Evolutionary conservation across 495 filamentous ascomycete species (phyloP), one percentile per base, ranked within the genome.

Genomic region (Glutinoglossum americanum): DNA sequence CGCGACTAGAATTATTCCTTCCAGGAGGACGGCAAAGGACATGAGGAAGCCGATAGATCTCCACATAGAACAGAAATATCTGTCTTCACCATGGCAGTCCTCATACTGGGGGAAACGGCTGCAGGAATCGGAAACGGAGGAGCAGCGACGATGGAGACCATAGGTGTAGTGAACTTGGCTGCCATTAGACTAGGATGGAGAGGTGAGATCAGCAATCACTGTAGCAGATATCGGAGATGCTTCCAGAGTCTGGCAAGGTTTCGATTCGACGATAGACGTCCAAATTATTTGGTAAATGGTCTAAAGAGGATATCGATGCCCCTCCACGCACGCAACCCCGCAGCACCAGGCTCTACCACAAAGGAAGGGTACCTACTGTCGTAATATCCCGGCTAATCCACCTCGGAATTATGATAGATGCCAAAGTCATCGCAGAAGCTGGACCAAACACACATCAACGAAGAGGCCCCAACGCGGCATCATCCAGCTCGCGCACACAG

Each of bases 61-160:
- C 90, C 90, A 97, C 78, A 93, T 84, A 60, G 79, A 83, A 70
- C 90, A 94, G 74, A 97, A 94, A 68, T 81, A 79, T 30, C 80
- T 76, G 64, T 85, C 77, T 51, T 73, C 72, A 62, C 77, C 80
- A 60, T 80, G 75, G 70, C 83, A 87, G 69, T 86, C 84, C 51
- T 78, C 73, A 59, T 74, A 70, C 59, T 72, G 69, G 8, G 82
- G 81, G 64, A 83, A 84, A 56, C 69, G 68, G 45, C 71, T 69
- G 68, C 80, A 84, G 41, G 37, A 47, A 21, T 62, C 60, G 39
- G 63, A 63, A 37, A 71, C 61, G 28, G 72, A 75, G 47, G 76
- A 85, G 69, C 90, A 97, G 62, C 80, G 80, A 28, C 74, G 73
- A 68, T 93, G 83, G 41, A 97, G 79, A 51, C 90, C 90, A 68